These are phyloP conservation scores for Magnusiomyces tetraspermus DNA, from an alignment of 1,139 yeast genomes.

Conservation along the genomic window DNA sequence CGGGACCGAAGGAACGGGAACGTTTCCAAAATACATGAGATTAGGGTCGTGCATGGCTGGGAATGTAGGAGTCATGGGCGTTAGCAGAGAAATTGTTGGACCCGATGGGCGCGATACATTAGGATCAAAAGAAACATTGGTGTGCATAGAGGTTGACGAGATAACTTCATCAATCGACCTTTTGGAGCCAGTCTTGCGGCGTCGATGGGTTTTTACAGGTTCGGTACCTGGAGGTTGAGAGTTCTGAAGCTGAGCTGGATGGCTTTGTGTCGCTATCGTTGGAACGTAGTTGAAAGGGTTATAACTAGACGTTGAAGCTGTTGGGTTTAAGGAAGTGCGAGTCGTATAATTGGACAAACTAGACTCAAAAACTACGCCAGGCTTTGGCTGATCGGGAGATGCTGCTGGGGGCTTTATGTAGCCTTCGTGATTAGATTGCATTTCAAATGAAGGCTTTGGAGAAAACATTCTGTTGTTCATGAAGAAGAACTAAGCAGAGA, in stretches of 20 bases:
- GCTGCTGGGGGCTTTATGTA: neutral
- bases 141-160: constrained; percentile 21
- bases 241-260: constrained; percentile 19
- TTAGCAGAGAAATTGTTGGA: neutral
- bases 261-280: too few relatives aligned
- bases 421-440: neutral
- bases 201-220: constrained; percentile 11
- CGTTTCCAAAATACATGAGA: neutral
- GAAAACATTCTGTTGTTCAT: neutral
- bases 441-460: neutral
- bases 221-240: constrained; percentile 11
- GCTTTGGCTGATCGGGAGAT: neutral
- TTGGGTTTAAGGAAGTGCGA: neutral
- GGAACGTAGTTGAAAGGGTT: constrained; percentile 21
- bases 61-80: constrained; percentile 30
- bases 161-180: constrained; percentile 27
- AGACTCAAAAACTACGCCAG: neutral
- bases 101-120: neutral
- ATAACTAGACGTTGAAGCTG: constrained; percentile 2
- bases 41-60: constrained; percentile 8
- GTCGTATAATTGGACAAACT: neutral
- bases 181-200: constrained; percentile 26
- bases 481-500: neutral
- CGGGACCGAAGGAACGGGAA: neutral
- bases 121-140: neutral